Evolutionary conservation across 345 rosid genomes (phyloP).

Genomic region (Rhizophora mangle): DNA sequence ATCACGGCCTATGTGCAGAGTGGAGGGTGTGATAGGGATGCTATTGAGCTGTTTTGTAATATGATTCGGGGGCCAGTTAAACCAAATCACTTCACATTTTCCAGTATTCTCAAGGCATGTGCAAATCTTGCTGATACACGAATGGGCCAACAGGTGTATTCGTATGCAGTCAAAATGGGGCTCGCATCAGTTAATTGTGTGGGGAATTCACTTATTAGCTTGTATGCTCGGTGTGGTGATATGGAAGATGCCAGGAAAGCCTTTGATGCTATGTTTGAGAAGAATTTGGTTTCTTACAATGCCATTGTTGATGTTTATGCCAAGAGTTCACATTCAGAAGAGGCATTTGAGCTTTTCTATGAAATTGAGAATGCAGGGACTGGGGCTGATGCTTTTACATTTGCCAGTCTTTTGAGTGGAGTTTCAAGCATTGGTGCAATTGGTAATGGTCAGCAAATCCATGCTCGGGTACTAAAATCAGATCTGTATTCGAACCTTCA

Average conservation of each 20-base stretch:
- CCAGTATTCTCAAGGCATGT: conserved; percentile 67
- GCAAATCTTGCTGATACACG: conserved; percentile 43
- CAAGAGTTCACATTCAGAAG: conserved; percentile 41
- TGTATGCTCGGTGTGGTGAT: conserved; percentile 55
- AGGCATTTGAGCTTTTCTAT: conserved; percentile 42
- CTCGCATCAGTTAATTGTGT: conserved; percentile 50
- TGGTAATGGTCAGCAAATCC: conserved; percentile 66
- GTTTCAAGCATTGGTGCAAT: conserved; percentile 57
- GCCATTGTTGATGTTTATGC: conserved; percentile 50
- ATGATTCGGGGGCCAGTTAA: conserved; percentile 47
- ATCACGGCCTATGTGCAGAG: conserved; percentile 49
- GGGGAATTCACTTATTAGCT: conserved; percentile 65
- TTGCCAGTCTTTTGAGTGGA: conserved; percentile 65
- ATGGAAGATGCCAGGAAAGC: conserved; percentile 64
- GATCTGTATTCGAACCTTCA: conserved; percentile 40
- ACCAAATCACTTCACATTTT: conserved; percentile 69
- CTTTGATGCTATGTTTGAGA: conserved; percentile 54
- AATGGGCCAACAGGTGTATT: conserved; percentile 48
- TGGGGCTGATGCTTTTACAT: conserved; percentile 52
- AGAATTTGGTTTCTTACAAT: conserved; percentile 60
- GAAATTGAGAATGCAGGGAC: conserved; percentile 41
- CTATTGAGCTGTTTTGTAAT: conserved; percentile 44
- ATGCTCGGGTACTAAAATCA: conserved; percentile 50
- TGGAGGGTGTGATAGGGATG: conserved; percentile 41
- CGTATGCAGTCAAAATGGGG: conserved; percentile 50